These are phyloP conservation scores for Puccinia polysora DNA, from an alignment of 1,284 basidiomycete species.

Conservation along the genomic window DNA sequence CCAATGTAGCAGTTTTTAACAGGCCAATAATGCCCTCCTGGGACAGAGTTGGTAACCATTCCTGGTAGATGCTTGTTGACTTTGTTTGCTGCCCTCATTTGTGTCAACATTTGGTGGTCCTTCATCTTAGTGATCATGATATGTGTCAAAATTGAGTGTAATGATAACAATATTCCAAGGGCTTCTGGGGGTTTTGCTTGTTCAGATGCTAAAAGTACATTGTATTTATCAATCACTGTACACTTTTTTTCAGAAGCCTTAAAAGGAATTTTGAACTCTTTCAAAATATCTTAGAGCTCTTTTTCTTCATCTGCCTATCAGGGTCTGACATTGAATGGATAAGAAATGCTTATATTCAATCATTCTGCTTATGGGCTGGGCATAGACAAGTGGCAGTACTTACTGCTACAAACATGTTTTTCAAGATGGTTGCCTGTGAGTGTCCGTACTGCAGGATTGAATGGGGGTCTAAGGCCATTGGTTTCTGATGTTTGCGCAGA, in stretches of 20 bases:
- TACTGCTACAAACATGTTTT: no score
- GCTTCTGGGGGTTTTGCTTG: not conserved
- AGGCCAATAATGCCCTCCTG: not conserved
- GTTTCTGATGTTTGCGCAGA: no score
- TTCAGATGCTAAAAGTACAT: not conserved
- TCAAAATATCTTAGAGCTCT: not conserved
- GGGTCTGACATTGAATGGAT: no score
- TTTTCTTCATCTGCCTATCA: not conserved
- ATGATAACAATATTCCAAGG: not conserved
- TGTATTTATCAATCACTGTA: not conserved
- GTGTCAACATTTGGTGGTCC: not conserved
- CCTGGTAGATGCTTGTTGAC: not conserved
- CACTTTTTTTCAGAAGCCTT: not conserved
- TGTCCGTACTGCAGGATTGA: no score
- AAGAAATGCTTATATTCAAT: no score
- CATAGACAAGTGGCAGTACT: no score
- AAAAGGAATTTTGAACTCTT: conserved; percentile 1
- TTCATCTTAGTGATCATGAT: not conserved
- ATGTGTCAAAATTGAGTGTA: not conserved
- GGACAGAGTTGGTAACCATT: not conserved
- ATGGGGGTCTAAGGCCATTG: no score
- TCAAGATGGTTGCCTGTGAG: no score
- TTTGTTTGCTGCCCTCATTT: not conserved
- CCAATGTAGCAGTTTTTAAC: not conserved
- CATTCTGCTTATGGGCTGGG: no score